Conservation (phyloP, 2,329 filamentous ascomycete genomes). For the Pyricularia grisea region DNA sequence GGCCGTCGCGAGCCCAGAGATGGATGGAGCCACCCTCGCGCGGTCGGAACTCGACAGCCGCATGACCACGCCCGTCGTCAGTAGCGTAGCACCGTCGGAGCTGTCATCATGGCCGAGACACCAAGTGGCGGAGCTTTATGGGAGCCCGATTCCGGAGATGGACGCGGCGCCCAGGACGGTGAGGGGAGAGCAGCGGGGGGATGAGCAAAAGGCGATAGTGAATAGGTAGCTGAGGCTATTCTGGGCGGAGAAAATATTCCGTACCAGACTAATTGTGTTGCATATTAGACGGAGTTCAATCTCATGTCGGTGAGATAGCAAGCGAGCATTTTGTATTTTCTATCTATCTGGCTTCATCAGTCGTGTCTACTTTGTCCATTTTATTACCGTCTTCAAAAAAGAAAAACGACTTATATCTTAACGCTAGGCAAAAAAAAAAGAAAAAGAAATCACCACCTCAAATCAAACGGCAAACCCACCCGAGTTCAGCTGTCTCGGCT, state of each 20-base stretch:
- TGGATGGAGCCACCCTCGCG: background rate
- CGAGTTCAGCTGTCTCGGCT: conserved; percentile 65
- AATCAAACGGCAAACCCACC: conserved; percentile 46
- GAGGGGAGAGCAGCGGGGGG: background rate
- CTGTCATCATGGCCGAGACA: background rate
- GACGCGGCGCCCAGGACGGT: background rate
- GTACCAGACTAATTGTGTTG: too few relatives aligned
- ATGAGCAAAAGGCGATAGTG: background rate
- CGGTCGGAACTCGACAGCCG: background rate
- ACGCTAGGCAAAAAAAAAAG: too few relatives aligned
- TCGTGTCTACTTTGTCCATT: background rate
- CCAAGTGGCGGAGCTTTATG: background rate
- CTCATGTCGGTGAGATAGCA: background rate
- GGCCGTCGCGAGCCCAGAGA: background rate
- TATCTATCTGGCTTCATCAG: too few relatives aligned
- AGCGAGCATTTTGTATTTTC: background rate
- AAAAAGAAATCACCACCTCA: conserved; percentile 12
- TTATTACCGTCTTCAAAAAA: too few relatives aligned
- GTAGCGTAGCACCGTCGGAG: background rate
- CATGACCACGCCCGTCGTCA: background rate
- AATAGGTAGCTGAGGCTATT: background rate
- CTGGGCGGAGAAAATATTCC: background rate
- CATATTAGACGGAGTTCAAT: too few relatives aligned
- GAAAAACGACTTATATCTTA: too few relatives aligned
- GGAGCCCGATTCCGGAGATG: background rate